These are phyloP conservation scores for Colletotrichum ledebouriae DNA, from an alignment of 2,329 filamentous ascomycete species.

Conservation along the genomic window DNA sequence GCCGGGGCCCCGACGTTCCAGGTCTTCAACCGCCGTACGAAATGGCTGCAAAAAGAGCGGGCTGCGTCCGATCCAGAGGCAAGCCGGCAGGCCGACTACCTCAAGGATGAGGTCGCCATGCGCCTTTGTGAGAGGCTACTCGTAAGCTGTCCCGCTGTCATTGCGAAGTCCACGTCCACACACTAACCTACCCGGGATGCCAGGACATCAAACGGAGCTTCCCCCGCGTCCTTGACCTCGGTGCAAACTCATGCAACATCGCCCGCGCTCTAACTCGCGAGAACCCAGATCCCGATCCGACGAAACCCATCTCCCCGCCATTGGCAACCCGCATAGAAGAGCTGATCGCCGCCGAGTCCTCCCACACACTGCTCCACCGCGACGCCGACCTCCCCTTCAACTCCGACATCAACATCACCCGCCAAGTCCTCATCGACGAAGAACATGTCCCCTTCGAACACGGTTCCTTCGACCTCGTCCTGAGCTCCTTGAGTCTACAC, in stretches of 20 bases:
- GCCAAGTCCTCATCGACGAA: conserved; percentile 80
- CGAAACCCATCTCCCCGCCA: conserved; percentile 71
- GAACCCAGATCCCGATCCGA: conserved; percentile 73
- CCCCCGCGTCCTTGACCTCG: conserved; percentile 87
- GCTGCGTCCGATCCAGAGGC: conserved; percentile 77
- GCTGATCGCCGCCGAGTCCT: conserved; percentile 86
- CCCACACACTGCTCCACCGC: conserved; percentile 81
- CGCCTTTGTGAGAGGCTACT: conserved; percentile 88
- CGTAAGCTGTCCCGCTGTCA: conserved; percentile 57
- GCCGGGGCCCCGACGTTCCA: conserved; percentile 84
- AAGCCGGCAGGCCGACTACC: conserved; percentile 88
- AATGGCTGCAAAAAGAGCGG: conserved; percentile 93
- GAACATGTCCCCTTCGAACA: conserved; percentile 84
- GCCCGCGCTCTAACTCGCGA: conserved; percentile 82
- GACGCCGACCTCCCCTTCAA: conserved; percentile 84
- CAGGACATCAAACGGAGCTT: conserved; percentile 95
- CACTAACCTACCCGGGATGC: background rate
- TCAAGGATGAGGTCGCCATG: conserved; percentile 91
- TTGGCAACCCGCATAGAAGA: conserved; percentile 79
- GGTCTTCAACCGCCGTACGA: conserved; percentile 90
- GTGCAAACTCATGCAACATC: conserved; percentile 96
- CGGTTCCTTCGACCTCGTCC: conserved; percentile 86
- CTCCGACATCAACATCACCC: conserved; percentile 76
- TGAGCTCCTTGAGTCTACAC: conserved; percentile 91
- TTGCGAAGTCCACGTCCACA: background rate